These are phyloP conservation scores for Nicotiana attenuata DNA, from an alignment of 257 asterid genomes.

Conservation along the genomic window DNA sequence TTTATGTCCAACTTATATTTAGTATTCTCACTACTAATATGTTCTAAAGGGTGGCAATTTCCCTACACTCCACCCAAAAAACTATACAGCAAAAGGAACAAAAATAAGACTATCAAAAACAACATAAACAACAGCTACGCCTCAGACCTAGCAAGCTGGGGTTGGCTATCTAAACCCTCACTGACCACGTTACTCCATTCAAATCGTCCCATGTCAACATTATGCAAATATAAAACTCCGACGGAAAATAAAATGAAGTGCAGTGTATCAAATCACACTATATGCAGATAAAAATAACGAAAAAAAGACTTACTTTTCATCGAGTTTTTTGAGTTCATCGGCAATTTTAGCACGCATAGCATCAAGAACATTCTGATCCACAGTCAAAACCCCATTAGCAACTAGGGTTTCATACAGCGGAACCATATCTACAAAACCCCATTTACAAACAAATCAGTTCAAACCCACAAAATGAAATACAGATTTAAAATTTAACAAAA, in stretches of 20 bases:
- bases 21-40: neutral
- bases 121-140: too few relatives aligned
- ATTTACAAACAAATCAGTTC: neutral
- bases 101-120: neutral
- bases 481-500: neutral
- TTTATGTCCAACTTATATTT: neutral
- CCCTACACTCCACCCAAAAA: neutral
- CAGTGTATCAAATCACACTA: neutral
- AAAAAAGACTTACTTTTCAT: conserved; percentile 57
- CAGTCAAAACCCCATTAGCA: conserved; percentile 42
- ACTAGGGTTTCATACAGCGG: conserved; percentile 78
- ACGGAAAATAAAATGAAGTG: neutral
- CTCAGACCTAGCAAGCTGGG: too few relatives aligned
- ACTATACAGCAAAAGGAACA: neutral
- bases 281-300: neutral
- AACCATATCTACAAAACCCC: conserved; percentile 55
- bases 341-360: conserved; percentile 64
- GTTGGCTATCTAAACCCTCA: too few relatives aligned
- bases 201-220: too few relatives aligned
- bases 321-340: conserved; percentile 65
- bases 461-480: neutral
- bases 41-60: neutral
- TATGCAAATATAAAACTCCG: neutral
- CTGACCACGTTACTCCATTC: too few relatives aligned
- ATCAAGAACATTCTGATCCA: conserved; percentile 67